Evolutionary conservation across 345 rosid genomes (phyloP).

Genomic region (Salix brachista): DNA sequence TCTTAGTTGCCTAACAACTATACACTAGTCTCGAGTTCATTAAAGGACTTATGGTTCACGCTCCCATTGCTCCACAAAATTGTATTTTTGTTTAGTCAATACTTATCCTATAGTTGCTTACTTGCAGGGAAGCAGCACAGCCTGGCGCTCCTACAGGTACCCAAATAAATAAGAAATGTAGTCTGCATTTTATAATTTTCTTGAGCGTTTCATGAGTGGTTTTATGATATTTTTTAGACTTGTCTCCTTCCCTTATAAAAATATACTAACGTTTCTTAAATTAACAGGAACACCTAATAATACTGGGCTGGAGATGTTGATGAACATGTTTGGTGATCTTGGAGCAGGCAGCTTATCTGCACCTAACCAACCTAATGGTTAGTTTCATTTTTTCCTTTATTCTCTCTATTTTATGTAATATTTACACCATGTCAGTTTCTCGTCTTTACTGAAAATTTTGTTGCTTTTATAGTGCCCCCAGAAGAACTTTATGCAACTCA

Average conservation of each 20-base stretch:
- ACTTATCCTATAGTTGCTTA: not conserved
- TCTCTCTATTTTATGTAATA: not conserved
- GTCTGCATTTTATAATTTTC: not conserved
- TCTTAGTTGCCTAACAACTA: not conserved
- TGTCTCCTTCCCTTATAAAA: not conserved
- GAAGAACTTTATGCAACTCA: constrained; percentile 63
- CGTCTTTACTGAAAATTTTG: not conserved
- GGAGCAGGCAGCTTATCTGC: constrained; percentile 52
- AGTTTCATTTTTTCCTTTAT: not conserved
- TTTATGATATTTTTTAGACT: no score
- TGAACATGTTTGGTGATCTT: constrained; percentile 62
- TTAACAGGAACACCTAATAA: constrained; percentile 47
- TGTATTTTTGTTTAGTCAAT: not conserved
- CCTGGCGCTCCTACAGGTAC: constrained; percentile 48
- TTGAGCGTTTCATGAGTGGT: not conserved
- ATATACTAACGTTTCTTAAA: not conserved
- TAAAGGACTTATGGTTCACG: not conserved
- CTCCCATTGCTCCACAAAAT: not conserved
- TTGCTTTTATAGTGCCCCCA: constrained; percentile 40
- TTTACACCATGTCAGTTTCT: not conserved
- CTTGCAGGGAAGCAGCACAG: constrained; percentile 48
- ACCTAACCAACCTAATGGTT: constrained; percentile 50
- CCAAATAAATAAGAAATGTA: not conserved
- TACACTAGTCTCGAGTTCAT: not conserved
- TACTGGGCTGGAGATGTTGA: constrained; percentile 46